Evolutionary conservation across 768 basidiomycete genomes (phyloP), one percentile per base, ranked within the genome.

Genomic region (Chalciporus chontae): DNA sequence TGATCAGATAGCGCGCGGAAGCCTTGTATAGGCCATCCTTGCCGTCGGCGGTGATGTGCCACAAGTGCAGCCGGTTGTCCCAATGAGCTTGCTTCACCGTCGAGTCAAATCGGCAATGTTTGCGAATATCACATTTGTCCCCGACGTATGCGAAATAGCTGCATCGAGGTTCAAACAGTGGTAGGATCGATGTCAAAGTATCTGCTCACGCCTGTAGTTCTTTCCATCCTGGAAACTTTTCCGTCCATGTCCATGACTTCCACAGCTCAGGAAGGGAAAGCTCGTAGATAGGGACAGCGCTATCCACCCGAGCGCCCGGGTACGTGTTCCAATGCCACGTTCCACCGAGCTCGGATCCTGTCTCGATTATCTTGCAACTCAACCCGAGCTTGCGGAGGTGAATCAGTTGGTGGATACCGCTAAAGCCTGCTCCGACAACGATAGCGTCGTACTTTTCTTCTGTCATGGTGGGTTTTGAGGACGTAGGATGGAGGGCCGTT

Each of bases 241-340:
- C 51, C 0, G 50, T 40, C 56, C 56, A 57, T 1, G 44, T 39
- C 49, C 55, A 57, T 1, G 9, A 43, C 7, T 47, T 44, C 56
- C 51, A 57, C n/a, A 58, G 56, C 5, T 57, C 48, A 13, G 51
- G 51, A 13, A n/a, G 24, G 8, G 55, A 37, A 19, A 53, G 49
- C 21, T 47, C 51, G 29, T 57, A 58, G 4, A 8, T 14, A 15
- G 56, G 55, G 8, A 57, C 40, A 5, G 46, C 34, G 9, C 51
- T 50, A 15, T 60, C 57, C 5, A 47, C 45, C n/a, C 53, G 57
- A 7, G 43, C 50, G 2, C 57, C 50, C 8, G 52, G 56, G 40
- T 51, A 56, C 5, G 34, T 56, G 23, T 56, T 56, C 55, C 54
- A 56, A 19, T 52, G 56, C 54, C 53, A 59, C 5, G 50, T 55